Evolutionary conservation across 1,139 yeast genomes (phyloP).

Genomic region (Pichia sp.): DNA sequence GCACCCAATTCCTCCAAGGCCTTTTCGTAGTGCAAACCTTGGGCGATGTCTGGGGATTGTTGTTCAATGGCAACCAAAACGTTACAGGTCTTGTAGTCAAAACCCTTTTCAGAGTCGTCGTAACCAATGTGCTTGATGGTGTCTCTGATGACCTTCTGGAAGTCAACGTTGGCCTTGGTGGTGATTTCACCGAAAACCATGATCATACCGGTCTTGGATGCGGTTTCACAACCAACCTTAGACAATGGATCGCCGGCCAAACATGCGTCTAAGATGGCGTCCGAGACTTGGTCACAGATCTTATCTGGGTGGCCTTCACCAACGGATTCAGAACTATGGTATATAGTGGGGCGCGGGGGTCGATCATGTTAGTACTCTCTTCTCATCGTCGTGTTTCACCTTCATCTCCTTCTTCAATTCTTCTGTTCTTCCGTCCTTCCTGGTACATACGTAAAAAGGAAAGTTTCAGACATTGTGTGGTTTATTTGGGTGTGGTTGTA

Average conservation of each 20-base stretch:
- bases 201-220: slow-evolving; percentile 98
- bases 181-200: slow-evolving; percentile 99
- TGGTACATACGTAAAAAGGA: slow-evolving; percentile 30
- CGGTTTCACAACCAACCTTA: slow-evolving; percentile 99
- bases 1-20: slow-evolving; percentile 98
- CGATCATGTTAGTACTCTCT: too few species aligned
- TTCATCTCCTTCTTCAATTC: neutral
- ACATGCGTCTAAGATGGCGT: slow-evolving; percentile 98
- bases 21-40: slow-evolving; percentile 96
- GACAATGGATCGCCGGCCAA: slow-evolving; percentile 92
- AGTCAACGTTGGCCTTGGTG: slow-evolving; percentile 91
- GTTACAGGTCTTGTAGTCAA: slow-evolving; percentile 98
- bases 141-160: slow-evolving; percentile 95
- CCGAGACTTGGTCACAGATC: slow-evolving; percentile 99
- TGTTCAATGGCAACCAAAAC: slow-evolving; percentile 98
- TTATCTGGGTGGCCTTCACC: slow-evolving; percentile 99
- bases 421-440: neutral
- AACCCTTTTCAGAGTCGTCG: slow-evolving; percentile 93
- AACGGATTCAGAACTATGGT: slow-evolving; percentile 84
- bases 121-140: slow-evolving; percentile 98
- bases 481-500: neutral
- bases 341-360: slow-evolving; percentile 49
- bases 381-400: too few species aligned
- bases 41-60: slow-evolving; percentile 98
- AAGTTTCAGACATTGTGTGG: slow-evolving; percentile 28